Evolutionary conservation across 305 asterid genomes (phyloP).

Genomic region (Caryopteris hybrid): DNA sequence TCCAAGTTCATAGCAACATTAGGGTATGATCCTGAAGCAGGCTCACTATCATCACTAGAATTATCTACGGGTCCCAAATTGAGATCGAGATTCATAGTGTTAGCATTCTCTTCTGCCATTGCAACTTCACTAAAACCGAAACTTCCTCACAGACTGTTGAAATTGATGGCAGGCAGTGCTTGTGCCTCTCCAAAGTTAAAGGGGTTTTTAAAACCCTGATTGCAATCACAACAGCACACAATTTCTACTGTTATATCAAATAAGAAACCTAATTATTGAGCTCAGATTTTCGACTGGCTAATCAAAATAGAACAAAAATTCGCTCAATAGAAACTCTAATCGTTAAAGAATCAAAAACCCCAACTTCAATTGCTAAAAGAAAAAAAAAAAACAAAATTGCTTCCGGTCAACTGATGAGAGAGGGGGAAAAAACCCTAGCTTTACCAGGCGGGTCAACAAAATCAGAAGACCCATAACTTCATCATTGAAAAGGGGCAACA

Average conservation of each 20-base stretch:
- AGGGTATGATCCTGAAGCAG: slow-evolving; percentile 30
- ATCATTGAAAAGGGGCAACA: slow-evolving; percentile 14
- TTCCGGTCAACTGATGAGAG: slow-evolving; percentile 21
- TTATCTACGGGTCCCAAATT: slow-evolving; percentile 66
- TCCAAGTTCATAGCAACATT: slow-evolving; percentile 52
- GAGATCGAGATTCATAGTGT: slow-evolving; percentile 71
- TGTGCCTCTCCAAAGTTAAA: neutral
- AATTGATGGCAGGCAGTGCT: neutral
- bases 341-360: slow-evolving; percentile 8
- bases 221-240: neutral
- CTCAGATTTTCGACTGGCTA: neutral
- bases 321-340: neutral
- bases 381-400: slow-evolving; percentile 18
- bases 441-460: slow-evolving; percentile 24
- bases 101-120: slow-evolving; percentile 56
- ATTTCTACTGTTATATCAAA: slow-evolving; percentile 12
- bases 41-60: slow-evolving; percentile 31
- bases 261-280: slow-evolving; percentile 19
- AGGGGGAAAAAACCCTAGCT: slow-evolving; percentile 17
- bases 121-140: slow-evolving; percentile 5
- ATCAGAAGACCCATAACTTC: slow-evolving; percentile 23
- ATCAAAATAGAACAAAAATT: neutral
- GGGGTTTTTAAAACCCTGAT: slow-evolving; percentile 7
- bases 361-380: slow-evolving; percentile 14
- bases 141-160: neutral